Percentiles rank a stretch among this genome's conserved stretches.
Evolutionary conservation across 1,284 basidiomycete genomes (phyloP).

Genomic region (Puccinia triticina): DNA sequence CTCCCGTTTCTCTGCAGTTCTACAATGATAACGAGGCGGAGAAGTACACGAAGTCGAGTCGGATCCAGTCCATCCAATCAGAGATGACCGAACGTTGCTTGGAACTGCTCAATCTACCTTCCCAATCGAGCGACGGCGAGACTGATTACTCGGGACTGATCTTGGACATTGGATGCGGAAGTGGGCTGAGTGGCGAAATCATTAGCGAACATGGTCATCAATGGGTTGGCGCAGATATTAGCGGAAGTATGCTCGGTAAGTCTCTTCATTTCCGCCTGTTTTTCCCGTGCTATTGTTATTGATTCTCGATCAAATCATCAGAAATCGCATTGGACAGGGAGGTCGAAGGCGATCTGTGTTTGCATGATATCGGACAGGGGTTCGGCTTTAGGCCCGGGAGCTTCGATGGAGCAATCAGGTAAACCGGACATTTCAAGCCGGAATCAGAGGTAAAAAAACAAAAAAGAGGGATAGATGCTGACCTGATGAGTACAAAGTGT

Average conservation of each 20-base stretch:
- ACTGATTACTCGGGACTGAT: conserved; percentile 66
- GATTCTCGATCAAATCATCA: conserved; percentile 58
- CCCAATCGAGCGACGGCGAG: conserved; percentile 55
- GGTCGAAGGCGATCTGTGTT: conserved; percentile 80
- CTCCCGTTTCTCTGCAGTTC: conserved; percentile 67
- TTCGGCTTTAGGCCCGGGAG: conserved; percentile 85
- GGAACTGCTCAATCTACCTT: conserved; percentile 81
- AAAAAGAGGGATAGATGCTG: background rate
- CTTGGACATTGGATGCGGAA: conserved; percentile 96
- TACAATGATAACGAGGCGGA: conserved; percentile 93
- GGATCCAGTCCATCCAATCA: conserved; percentile 94
- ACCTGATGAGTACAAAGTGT: conserved; percentile 67
- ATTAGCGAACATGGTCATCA: conserved; percentile 89
- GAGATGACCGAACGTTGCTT: conserved; percentile 96
- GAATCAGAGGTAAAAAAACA: background rate
- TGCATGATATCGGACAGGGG: conserved; percentile 63
- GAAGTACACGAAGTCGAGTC: conserved; percentile 95
- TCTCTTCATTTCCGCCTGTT: conserved; percentile 47
- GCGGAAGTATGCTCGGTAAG: conserved; percentile 93
- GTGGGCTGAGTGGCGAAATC: conserved; percentile 96
- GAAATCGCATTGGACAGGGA: conserved; percentile 92
- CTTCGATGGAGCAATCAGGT: conserved; percentile 98
- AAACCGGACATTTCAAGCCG: background rate
- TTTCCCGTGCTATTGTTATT: background rate
- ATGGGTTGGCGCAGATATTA: conserved; percentile 94